Evolutionary conservation across 352 stramenopile genomes (phyloP).

Genomic region (Phytophthora megakarya): DNA sequence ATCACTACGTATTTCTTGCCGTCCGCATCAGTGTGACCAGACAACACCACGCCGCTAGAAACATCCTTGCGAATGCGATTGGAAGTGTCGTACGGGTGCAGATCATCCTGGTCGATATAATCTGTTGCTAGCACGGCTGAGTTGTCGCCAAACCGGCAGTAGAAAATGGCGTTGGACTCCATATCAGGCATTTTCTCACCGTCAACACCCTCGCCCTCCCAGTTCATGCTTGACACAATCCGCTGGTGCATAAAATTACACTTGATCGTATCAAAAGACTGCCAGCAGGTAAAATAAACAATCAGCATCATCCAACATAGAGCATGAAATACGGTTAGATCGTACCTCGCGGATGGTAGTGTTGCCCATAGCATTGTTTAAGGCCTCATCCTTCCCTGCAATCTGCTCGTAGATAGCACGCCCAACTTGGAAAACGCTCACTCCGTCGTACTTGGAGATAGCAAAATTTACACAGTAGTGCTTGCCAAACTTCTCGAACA

Average conservation of each 20-base stretch:
- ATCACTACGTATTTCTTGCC: conserved; percentile 78
- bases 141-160: conserved; percentile 64
- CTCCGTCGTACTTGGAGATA: conserved; percentile 75
- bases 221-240: conserved; percentile 78
- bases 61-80: conserved; percentile 82
- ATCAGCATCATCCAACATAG: background rate
- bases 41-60: conserved; percentile 72
- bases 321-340: background rate
- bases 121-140: conserved; percentile 68
- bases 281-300: conserved; percentile 1
- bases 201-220: conserved; percentile 43
- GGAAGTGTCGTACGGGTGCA: conserved; percentile 72
- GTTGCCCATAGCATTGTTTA: conserved; percentile 60
- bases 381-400: conserved; percentile 60
- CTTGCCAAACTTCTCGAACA: conserved; percentile 85
- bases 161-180: conserved; percentile 79
- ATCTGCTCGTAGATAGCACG: conserved; percentile 79
- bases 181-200: conserved; percentile 58
- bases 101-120: conserved; percentile 80
- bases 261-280: conserved; percentile 75
- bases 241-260: conserved; percentile 85
- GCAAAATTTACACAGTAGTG: conserved; percentile 79
- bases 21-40: conserved; percentile 57
- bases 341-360: conserved; percentile 61
- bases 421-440: conserved; percentile 64